Base-by-base conservation (phyloP, 805 yeast genomes). In the Wickerhamomyces subpelliculosus region DNA sequence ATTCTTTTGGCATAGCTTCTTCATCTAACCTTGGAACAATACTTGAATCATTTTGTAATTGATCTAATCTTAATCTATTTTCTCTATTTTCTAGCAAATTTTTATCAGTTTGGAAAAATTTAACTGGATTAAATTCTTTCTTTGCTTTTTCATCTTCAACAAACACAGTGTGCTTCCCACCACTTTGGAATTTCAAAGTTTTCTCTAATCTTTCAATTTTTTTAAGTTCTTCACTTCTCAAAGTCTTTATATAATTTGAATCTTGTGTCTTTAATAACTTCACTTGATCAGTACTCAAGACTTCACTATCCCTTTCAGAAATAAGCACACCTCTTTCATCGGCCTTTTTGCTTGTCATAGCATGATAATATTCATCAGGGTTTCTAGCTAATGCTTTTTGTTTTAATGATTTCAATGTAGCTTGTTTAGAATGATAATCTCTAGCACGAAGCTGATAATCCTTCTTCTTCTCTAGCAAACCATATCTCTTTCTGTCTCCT, bases 291-390 rank as follows among this genome's bases (percentile, higher is more conserved):
- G 72, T 72, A 8, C 78, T 63, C 38, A 88, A 61, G 24, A 67
- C 65, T 47, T 75, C 83, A 20, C 68, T 72, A 16, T 75, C 83
- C 43, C 95, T 69, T 18, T 84, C 85, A 1, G 78, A 65, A 10
- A 83, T 58, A 35, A 83, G 53, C 8, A 84, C 69, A 1, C 97
- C 97, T 10, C 72, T 65, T 2, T 68, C 63, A 46, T 87, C 95
- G 5, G 93, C 78, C 51, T 70, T 72, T 43, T 70, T 67, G 12
- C 72, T 68, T 24, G 80, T 75, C 98, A 93, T 93, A 17, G 87
- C 93, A 74, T 87, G 96, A 61, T 90, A 88, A 65, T 84, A 93
- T 61, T 93, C 98, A 70, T 93, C 98, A 13, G 94, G 95, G 57
- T 93, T 93, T 49, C 87, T 73, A 32, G 71, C 70, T 27, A 70